A percentile compares a stretch with the other conserved stretches of the same genome.
These are phyloP conservation scores for Phoma sp. DNA, from an alignment of 2,329 filamentous ascomycete species.

Conservation along the genomic window DNA sequence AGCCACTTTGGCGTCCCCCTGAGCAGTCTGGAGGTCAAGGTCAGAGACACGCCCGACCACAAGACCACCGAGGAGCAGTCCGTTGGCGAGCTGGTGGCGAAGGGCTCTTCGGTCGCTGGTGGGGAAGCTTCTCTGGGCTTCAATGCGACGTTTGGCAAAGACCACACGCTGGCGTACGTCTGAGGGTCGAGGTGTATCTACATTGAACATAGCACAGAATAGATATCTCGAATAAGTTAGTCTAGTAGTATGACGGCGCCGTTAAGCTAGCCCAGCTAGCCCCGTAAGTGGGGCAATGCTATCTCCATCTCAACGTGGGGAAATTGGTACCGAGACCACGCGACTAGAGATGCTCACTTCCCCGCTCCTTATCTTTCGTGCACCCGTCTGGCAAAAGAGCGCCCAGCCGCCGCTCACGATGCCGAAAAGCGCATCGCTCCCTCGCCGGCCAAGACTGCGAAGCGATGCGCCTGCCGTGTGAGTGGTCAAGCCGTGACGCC, in stretches of 20 bases:
- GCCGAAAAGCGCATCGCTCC: neutral
- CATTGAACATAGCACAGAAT: neutral
- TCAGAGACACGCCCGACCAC: conserved; percentile 67
- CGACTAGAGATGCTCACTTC: conserved; percentile 1
- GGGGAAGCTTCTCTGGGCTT: conserved; percentile 69
- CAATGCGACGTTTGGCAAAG: conserved; percentile 59
- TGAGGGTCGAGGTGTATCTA: conserved; percentile 14
- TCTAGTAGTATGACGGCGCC: too few species aligned
- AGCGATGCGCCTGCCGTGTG: conserved; percentile 3
- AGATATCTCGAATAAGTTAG: neutral
- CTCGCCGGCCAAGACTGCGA: conserved; percentile 5
- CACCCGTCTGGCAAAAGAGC: neutral
- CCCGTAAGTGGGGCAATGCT: neutral
- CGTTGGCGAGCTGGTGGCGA: conserved; percentile 68
- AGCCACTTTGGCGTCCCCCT: conserved; percentile 83
- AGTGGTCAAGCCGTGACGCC: conserved; percentile 6
- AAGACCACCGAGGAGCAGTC: conserved; percentile 67
- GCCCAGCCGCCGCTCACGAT: neutral
- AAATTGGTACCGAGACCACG: conserved; percentile 9
- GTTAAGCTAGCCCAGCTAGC: neutral
- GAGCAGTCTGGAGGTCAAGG: conserved; percentile 77
- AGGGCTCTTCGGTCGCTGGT: conserved; percentile 75
- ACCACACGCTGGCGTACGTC: conserved; percentile 71
- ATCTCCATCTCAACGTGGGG: conserved; percentile 8
- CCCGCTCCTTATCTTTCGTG: conserved; percentile 11